Evolutionary conservation across 352 stramenopile species (phyloP), one percentile per base, ranked within the genome.

Genomic region (Phytopythium litorale): DNA sequence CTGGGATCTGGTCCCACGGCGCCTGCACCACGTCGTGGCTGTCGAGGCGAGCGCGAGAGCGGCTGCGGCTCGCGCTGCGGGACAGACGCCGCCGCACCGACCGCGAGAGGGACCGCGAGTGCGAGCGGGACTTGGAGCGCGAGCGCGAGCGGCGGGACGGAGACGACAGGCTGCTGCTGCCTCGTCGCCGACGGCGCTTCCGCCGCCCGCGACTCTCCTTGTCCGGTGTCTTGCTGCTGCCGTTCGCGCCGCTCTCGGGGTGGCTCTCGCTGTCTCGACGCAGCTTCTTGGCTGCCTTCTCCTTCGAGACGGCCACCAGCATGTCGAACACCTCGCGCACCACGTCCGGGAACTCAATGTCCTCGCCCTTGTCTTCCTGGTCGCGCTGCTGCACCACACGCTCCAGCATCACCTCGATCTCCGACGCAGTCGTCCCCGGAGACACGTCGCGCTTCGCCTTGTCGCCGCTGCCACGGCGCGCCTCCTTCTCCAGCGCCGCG

Each of bases 301-400:
- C 76, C 54, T 70, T 78, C 4, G 70, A 66, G 6, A 74, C 19
- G 9, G 67, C 65, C 11, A 81, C 59, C 54, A 78, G 71, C 74
- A 85, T 70, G 0, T 76, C 67, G 51, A 71, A 83, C 40, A 81
- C 76, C 9, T 78, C 67, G 53, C 67, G 72, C 1, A 83, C 72
- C 30, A 72, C 73, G 0, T 18, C 38, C 18, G 76, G 76, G 49
- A 79, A 83, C 62, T 62, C 61, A 8, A 72, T 42, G 3, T 64
- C 38, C 19, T 19, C 45, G 13, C n/a, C 25, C 7, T 32, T 33
- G 48, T 33, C 64, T 11, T 48, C 52, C n/a, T 64, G 43, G 8
- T 69, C 66, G 16, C 72, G 64, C 25, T 64, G 53, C 45, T 75
- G 76, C 0, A 72, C 64, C 12, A 66, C 46, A 45, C 61, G 54